Percentiles rank a stretch among this genome's conserved stretches.
phyloP scores from a whole-genome alignment of 1,284 basidiomycete species.

The Sporisorium sorghi region DNA sequence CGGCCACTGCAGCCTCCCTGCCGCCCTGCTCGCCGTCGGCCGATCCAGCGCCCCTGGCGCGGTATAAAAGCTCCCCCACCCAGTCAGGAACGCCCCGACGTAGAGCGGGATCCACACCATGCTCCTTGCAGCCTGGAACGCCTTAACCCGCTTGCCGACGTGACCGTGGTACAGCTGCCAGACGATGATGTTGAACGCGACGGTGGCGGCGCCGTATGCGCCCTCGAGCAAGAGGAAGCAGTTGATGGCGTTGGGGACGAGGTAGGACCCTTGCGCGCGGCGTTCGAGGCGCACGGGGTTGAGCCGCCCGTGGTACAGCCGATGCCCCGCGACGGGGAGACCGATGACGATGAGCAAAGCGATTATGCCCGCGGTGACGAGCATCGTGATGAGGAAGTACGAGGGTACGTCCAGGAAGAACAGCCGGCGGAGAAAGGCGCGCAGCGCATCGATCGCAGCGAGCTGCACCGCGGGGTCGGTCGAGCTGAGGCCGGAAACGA shows the following conservation, averaged over 20 bases:
- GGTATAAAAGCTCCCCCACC: conserved; percentile 61
- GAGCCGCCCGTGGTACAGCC: conserved; percentile 32
- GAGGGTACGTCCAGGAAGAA: conserved; percentile 30
- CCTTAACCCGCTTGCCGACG: neutral
- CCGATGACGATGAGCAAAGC: conserved; percentile 30
- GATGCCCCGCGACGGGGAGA: conserved; percentile 25
- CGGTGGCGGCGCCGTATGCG: conserved; percentile 31
- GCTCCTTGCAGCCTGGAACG: conserved; percentile 23
- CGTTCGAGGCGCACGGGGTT: conserved; percentile 30
- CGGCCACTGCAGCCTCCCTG: conserved; percentile 44
- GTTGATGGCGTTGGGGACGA: conserved; percentile 60
- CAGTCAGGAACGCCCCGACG: conserved; percentile 53
- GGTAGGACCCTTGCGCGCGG: conserved; percentile 45
- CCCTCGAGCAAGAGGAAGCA: conserved; percentile 50
- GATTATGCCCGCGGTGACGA: conserved; percentile 32
- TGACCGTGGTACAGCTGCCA: conserved; percentile 33
- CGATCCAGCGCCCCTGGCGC: conserved; percentile 59
- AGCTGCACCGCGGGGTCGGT: conserved; percentile 17
- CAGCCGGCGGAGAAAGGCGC: conserved; percentile 29
- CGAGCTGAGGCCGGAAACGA: conserved; percentile 27
- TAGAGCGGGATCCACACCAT: conserved; percentile 52
- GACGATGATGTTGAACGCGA: conserved; percentile 48
- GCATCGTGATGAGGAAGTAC: conserved; percentile 13
- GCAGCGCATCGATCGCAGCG: conserved; percentile 29
- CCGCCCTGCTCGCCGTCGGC: conserved; percentile 32